Evolutionary conservation across 495 filamentous ascomycete genomes (phyloP), one percentile per base, ranked within the genome.

Genomic region (Podospora sp.): DNA sequence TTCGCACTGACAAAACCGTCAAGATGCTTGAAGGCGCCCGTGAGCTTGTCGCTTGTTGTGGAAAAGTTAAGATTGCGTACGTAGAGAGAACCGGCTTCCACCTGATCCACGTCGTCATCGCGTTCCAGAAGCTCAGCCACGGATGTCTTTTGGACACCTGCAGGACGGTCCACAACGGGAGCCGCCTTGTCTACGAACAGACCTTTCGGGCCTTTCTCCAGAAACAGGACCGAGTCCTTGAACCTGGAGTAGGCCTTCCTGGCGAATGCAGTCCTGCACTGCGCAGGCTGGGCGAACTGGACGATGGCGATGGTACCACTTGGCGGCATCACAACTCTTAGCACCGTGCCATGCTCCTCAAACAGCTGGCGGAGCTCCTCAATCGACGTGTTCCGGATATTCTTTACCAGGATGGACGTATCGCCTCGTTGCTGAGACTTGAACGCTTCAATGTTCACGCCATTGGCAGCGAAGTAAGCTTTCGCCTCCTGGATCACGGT

Each of bases 401-500:
- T 98, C 82, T 98, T 99, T 40, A 97, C 90, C 14, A 99, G 80
- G 66, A 99, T 94, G 12, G 90, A 87, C 11, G 87, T 92, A 77
- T 97, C 93, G 52, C 93, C 94, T 69, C 93, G 87, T 69, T 92
- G 86, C 52, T 87, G 85, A 40, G 84, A 87, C 75, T 93, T 93
- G 80, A 99, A 98, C 9, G 94, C 89, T 64, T 97, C 86, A 22
- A 99, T 82, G 75, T 97, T 92, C 7, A 98, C 91, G 22, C 95
- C 95, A 62, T 97, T 90, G 7, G 88, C 82, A 25, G 84, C 81
- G 72, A 99, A 97, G 78, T 94, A 99, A 14, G 87, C 80, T 75
- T 97, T 98, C 0, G 94, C 96, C 75, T 98, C 96, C 81, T 96
- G 92, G 67, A 99, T 97, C 60, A 97, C 85, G 69, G 94, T 91